Base-by-base conservation (phyloP, 2,329 filamentous ascomycete genomes). In the Pseudogymnoascus pannorum region DNA sequence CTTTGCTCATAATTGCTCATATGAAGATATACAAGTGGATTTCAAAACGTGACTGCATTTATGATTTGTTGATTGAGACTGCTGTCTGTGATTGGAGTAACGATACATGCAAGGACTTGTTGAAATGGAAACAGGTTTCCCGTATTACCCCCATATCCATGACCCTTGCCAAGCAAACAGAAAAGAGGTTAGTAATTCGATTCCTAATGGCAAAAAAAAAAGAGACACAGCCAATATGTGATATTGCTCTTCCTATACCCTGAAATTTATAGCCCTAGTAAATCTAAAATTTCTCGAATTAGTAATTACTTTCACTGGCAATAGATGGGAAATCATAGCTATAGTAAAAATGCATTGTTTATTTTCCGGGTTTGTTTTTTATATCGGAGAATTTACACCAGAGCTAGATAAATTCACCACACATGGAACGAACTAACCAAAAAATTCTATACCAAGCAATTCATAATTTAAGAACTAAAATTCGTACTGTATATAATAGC, bases 1-100 rank as follows among this genome's bases (percentile, higher is more conserved):
- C 48, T 54, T 54, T 54, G 26, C 48, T 31, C 18, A 54, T 3
- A 54, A 31, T 54, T 54, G 48, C 48, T 54, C 48, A 54, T 33
- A 20, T 26, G 26, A 54, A 54, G 9, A 26, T 16, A 54, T 54
- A 54, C 9, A 54, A 18, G 31, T 54, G 9, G 8, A 31, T 54
- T 54, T 31, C 5, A 31, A 31, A 54, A 12, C 16, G 9, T 54
- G n/a, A 5, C n/a, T 8, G 8, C 31, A 31, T 18, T 54, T 54
- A 31, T 20, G 2, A 1, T 54, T 4, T 29, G n/a, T 24, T 54
- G 48, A 54, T 6, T 54, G 24, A 51, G 12, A 14, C 12, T 44
- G 20, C 18, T 3, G 42, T 29, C 5, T 14, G 8, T 11, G 14
- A 29, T 51, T 29, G 4, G 7, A 26, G 40, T 44, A 2, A 11